Evolutionary conservation across 1,139 yeast species (phyloP), one percentile per base, ranked within the genome.

Genomic region (Zygosaccharomyces sapae): DNA sequence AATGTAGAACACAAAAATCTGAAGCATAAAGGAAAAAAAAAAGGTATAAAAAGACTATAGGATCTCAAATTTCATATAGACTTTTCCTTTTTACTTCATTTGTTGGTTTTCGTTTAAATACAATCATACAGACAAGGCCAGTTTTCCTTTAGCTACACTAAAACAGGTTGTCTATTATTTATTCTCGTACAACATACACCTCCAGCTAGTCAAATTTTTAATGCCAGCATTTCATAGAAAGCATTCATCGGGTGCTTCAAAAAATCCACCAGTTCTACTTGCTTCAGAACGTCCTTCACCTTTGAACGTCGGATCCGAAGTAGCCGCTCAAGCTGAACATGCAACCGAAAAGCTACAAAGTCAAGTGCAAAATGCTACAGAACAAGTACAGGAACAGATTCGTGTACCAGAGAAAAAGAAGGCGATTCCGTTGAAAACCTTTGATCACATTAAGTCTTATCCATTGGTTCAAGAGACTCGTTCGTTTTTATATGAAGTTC

Each of bases 401-500:
- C 34, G n/a, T 18, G 9, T 19, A 18, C 41, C 41, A n/a, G 25
- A 20, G 4, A 46, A 37, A 18, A 31, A 37, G 38, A 45, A 50
- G 36, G 56, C 59, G 2, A 40, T 46, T 12, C 58, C 54, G 33
- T 55, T 62, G 8, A 67, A 62, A 41, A 58, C 69, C 13, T 57
- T 68, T 47, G 55, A 64, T 6, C 73, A 69, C 50, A 46, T 74
- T 38, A 63, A 64, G 47, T 52, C 64, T 2, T 74, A 70, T 48
- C 77, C 78, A 7, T 58, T 74, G 49, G 70, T 69, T 1, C 66
- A 67, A 49, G 73, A 75, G 44, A 72, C 77, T 50, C 59, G 69
- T 24, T 67, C 66, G 18, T 56, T 66, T 18, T 59, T 67, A 33
- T 63, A 67, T 36, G 57, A 62, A 35, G 44, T 71, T 33, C 72